Conservation (phyloP, 2,329 filamentous ascomycete species). For the Hypoxylon sp. region DNA sequence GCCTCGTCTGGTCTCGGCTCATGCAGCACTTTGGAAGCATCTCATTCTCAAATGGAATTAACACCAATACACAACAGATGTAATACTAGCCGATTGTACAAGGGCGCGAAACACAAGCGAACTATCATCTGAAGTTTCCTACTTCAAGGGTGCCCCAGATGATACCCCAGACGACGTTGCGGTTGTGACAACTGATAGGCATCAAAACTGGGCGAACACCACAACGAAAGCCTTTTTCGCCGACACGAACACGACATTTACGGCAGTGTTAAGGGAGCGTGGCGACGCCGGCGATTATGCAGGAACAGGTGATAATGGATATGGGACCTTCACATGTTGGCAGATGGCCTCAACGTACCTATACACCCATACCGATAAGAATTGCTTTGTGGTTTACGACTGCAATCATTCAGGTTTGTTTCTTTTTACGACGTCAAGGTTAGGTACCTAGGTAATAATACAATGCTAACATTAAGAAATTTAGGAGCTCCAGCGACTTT, state of each 20-base stretch:
- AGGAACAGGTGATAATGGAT: constrained; percentile 47
- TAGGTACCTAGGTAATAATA: not conserved
- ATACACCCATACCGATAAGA: constrained; percentile 40
- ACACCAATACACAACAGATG: constrained; percentile 34
- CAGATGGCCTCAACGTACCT: constrained; percentile 38
- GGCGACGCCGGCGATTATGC: constrained; percentile 44
- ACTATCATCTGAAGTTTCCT: constrained; percentile 47
- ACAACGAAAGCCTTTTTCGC: constrained; percentile 44
- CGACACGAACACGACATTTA: constrained; percentile 44
- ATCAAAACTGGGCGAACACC: constrained; percentile 43
- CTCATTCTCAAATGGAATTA: constrained; percentile 6
- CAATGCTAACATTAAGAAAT: constrained; percentile 6
- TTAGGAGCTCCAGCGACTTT: constrained; percentile 12
- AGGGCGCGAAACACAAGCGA: constrained; percentile 21
- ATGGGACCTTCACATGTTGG: constrained; percentile 46
- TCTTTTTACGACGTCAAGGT: not conserved
- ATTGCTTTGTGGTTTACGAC: constrained; percentile 45
- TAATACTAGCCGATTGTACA: constrained; percentile 47
- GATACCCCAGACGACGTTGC: constrained; percentile 42
- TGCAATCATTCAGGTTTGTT: constrained; percentile 43
- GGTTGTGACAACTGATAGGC: constrained; percentile 39
- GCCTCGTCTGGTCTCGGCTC: too few relatives aligned
- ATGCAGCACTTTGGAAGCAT: not conserved
- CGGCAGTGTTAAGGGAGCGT: constrained; percentile 40
- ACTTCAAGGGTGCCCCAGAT: constrained; percentile 38